Base-by-base conservation (phyloP, 495 filamentous ascomycete species). In the Bryoglossum gracile region DNA sequence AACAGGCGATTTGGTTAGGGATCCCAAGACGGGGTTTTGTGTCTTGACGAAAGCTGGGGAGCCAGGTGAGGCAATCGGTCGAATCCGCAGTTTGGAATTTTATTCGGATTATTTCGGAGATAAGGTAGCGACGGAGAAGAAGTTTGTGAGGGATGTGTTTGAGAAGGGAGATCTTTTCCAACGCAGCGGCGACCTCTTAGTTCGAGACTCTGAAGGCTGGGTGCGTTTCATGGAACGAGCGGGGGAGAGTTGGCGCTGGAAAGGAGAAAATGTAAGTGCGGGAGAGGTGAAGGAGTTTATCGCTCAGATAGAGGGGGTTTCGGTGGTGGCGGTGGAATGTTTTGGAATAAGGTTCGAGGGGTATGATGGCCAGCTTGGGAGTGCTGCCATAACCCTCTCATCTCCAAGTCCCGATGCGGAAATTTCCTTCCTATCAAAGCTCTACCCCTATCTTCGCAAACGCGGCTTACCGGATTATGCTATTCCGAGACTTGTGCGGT, bases 261-360 rank as follows among this genome's bases (percentile, higher is more conserved):
- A 51, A 19, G 39, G 48, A 11, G 48, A 51, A 26, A 51, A 45
- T 25, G 48, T 51, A 3, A 51, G 48, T 23, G 28, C 39, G 18
- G 38, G 35, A 3, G 40, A 51, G 17, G 38, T 51, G 14, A 53
- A 67, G 17, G 68, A 70, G 51, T 65, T 68, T 48, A 70, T 74
- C 22, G 68, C 51, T n/a, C 67, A 71, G 43, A 55, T 62, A 2
- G 62, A 61, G 26, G 26, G 26, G 13, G 26, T 5, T 5, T 6
- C 26, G 8, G 63, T 72, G n/a, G 63, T 69, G 36, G 71, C 73
- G 54, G 70, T 70, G 8, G 63, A 71, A 23, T 68, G 73, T 2
- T 74, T 69, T 51, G 71, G 71, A 17, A 67, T 72, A 6, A 70
- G 65, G 28, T 47, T 73, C 14, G 41, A 30, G 13, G 59, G 63